These are phyloP conservation scores for Ogataea trehalophila DNA, from an alignment of 805 yeast species.

Conservation along the genomic window DNA sequence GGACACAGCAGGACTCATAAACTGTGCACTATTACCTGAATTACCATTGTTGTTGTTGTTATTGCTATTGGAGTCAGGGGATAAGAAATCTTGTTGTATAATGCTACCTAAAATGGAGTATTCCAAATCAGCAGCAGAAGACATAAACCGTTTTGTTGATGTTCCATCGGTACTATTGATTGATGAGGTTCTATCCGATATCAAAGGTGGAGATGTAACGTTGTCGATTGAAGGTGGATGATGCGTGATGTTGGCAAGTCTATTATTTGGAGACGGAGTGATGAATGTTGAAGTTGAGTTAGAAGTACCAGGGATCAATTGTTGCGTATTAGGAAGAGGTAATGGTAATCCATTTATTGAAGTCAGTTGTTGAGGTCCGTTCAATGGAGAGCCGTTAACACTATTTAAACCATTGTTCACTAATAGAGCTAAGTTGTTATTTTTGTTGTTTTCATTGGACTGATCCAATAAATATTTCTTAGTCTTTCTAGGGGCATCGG, in stretches of 20 bases:
- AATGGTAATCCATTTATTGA: not conserved
- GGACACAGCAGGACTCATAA: constrained; percentile 34
- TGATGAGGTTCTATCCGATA: not conserved
- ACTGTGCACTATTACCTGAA: constrained; percentile 11
- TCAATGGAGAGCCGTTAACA: no score
- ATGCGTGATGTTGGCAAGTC: no score
- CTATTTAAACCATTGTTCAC: no score
- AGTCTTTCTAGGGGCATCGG: constrained; percentile 84
- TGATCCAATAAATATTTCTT: constrained; percentile 72
- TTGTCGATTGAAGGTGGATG: no score
- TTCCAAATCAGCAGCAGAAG: constrained; percentile 70
- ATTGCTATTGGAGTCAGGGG: constrained; percentile 10
- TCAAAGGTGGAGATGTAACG: not conserved
- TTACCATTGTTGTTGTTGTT: not conserved
- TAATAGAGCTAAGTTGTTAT: no score
- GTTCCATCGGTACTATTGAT: not conserved
- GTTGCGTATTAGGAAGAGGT: not conserved
- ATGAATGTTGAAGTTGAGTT: not conserved
- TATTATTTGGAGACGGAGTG: not conserved
- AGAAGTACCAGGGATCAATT: not conserved
- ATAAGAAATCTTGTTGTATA: constrained; percentile 42
- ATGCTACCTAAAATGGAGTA: constrained; percentile 66
- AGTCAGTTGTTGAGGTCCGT: no score
- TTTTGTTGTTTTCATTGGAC: constrained; percentile 3
- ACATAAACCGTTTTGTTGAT: constrained; percentile 39